A percentile compares a stretch with the other conserved stretches of the same genome.
These are phyloP conservation scores for Scedosporium minutisporum DNA, from an alignment of 2,329 filamentous ascomycete genomes.

Conservation along the genomic window DNA sequence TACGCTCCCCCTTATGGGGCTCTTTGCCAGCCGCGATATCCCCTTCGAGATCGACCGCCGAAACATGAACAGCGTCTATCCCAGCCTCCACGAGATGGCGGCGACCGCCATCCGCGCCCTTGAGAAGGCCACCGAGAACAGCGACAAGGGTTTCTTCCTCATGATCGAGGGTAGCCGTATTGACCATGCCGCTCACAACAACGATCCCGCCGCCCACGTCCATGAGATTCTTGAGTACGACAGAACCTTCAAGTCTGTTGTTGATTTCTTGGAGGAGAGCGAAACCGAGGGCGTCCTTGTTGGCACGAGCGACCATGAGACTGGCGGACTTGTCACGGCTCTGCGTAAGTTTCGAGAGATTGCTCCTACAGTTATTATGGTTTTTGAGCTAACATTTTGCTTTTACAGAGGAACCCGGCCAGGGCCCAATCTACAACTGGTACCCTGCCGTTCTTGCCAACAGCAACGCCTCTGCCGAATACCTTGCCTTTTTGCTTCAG, in stretches of 20 bases:
- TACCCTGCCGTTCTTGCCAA: constrained; percentile 67
- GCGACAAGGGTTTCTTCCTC: constrained; percentile 90
- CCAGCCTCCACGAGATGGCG: constrained; percentile 86
- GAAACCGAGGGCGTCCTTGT: constrained; percentile 71
- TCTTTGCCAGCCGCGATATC: constrained; percentile 75
- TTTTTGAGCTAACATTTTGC: constrained; percentile 15
- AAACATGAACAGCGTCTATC: constrained; percentile 69
- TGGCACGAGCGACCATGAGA: constrained; percentile 91
- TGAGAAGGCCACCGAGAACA: constrained; percentile 69
- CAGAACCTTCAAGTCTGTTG: constrained; percentile 68
- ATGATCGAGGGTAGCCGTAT: constrained; percentile 98
- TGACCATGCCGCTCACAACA: constrained; percentile 84
- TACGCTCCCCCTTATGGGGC: constrained; percentile 72
- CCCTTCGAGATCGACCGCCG: constrained; percentile 90
- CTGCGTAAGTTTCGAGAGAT: constrained; percentile 46
- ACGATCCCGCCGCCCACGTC: constrained; percentile 76
- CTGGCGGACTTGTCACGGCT: constrained; percentile 76
- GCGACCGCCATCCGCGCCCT: constrained; percentile 70
- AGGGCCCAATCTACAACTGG: constrained; percentile 59
- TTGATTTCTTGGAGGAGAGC: constrained; percentile 74
- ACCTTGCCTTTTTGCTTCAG: constrained; percentile 53
- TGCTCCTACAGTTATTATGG: constrained; percentile 18
- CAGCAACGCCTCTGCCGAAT: constrained; percentile 69
- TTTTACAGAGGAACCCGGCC: constrained; percentile 34
- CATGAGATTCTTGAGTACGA: constrained; percentile 95